Evolutionary conservation across 1,139 yeast genomes (phyloP).

Genomic region (Sugiyamaella sp.): DNA sequence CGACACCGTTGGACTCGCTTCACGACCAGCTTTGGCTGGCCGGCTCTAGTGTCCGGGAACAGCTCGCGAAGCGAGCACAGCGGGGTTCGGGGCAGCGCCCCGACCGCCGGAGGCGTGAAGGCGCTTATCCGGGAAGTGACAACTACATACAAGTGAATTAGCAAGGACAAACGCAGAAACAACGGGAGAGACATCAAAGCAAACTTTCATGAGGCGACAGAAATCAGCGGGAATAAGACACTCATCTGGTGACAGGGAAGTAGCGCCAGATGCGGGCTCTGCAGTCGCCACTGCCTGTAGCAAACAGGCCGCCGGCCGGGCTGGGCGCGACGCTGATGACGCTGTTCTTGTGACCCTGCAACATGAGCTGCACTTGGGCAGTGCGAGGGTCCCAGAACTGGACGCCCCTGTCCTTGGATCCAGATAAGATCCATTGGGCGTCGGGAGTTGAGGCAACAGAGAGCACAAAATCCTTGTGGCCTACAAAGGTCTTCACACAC

Average conservation of each 20-base stretch:
- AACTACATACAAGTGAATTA: too few species aligned
- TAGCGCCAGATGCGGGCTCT: conserved; percentile 95
- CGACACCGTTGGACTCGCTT: too few species aligned
- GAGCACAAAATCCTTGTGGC: conserved; percentile 94
- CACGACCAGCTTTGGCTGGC: too few species aligned
- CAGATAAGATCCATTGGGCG: conserved; percentile 87
- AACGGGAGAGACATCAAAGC: too few species aligned
- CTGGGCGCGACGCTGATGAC: conserved; percentile 95
- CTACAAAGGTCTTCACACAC: conserved; percentile 92
- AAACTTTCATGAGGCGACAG: background rate
- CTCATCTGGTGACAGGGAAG: conserved; percentile 32
- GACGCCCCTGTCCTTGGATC: conserved; percentile 96
- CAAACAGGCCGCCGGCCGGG: conserved; percentile 79
- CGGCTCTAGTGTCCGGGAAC: too few species aligned
- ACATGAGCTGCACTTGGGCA: conserved; percentile 92
- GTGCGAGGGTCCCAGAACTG: conserved; percentile 94
- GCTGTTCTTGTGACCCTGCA: conserved; percentile 96
- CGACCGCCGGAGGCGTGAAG: too few species aligned
- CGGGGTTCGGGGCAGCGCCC: too few species aligned
- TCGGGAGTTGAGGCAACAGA: conserved; percentile 95
- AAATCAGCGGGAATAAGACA: background rate
- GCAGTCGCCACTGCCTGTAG: conserved; percentile 98
- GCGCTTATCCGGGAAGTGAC: too few species aligned
- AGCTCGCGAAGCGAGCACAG: too few species aligned
- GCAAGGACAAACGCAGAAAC: too few species aligned